Evolutionary conservation across 1,284 basidiomycete species (phyloP), one percentile per base, ranked within the genome.

Genomic region (Volvariella surrecta): DNA sequence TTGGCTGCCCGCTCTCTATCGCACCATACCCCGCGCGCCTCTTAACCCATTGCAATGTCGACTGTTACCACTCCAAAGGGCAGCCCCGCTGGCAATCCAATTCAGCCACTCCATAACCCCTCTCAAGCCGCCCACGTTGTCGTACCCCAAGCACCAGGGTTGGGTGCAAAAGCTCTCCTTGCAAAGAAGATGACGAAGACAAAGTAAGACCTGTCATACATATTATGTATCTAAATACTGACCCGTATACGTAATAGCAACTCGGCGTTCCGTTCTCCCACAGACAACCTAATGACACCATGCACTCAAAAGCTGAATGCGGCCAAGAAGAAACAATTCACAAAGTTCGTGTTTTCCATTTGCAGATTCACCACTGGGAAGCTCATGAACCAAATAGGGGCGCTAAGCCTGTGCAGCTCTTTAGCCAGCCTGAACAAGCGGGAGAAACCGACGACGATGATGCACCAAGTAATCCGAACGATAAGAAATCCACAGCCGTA

Each of bases 211-310:
- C 17, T n/a, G 30, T 21, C 18, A 28, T 13, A 18, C 37, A 31
- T 15, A 18, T 28, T 39, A 20, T 19, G 1, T 39, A 8, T 10
- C 8, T 37, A 19, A 4, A n/a, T 34, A 16, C 32, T 37, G 32
- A 16, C 21, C 19, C 32, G 22, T 17, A 39, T 50, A 1, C 50
- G 39, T 32, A 37, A 0, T 57, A 89, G 89, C 56, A 91, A 91
- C 61, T 81, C 87, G 7, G 78, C 76, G 37, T 90, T 77, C 54
- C 68, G 91, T 52, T 95, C 92, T 11, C 93, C 93, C 4, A 95
- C 93, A 7, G 93, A 97, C 62, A 89, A 87, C 56, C 71, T 96
- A 62, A 80, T 95, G 73, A 94, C 91, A 3, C 93, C 93, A 1
- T 82, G 81, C 59, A 87, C 90, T 3, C 83, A 90, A 64, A 96